Evolutionary conservation across 768 basidiomycete species (phyloP).

Genomic region (Boletus reticuloceps): DNA sequence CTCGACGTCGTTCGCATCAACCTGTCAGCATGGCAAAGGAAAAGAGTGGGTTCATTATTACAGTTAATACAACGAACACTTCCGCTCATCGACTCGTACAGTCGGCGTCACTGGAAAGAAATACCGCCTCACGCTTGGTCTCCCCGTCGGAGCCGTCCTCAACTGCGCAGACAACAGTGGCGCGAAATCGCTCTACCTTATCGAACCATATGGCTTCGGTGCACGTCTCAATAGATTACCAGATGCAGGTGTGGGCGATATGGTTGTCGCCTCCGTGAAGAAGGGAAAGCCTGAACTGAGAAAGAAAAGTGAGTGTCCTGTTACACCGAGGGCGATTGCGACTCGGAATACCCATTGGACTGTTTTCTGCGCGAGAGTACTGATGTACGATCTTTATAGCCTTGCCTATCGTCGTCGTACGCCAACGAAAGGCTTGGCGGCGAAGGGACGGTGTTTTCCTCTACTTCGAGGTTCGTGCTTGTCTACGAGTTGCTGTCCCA

Average conservation of each 20-base stretch:
- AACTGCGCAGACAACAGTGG: slow-evolving; percentile 99
- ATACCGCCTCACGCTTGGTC: slow-evolving; percentile 93
- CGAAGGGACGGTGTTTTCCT: slow-evolving; percentile 98
- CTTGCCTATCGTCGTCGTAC: slow-evolving; percentile 95
- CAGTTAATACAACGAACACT: neutral
- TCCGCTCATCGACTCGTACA: slow-evolving; percentile 19
- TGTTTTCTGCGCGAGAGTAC: neutral
- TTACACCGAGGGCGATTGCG: too few species aligned
- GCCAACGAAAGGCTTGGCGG: slow-evolving; percentile 98
- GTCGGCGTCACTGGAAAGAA: slow-evolving; percentile 84
- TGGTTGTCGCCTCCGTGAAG: slow-evolving; percentile 97
- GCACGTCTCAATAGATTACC: slow-evolving; percentile 96
- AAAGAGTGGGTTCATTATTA: slow-evolving; percentile 7
- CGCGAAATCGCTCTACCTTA: slow-evolving; percentile 92
- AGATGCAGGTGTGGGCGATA: slow-evolving; percentile 92
- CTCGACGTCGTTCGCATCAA: slow-evolving; percentile 6
- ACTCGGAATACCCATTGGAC: neutral
- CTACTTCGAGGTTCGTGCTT: slow-evolving; percentile 79
- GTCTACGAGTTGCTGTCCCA: neutral
- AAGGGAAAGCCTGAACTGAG: slow-evolving; percentile 99
- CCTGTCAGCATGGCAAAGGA: slow-evolving; percentile 25
- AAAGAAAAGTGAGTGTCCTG: slow-evolving; percentile 85
- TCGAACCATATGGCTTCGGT: slow-evolving; percentile 94
- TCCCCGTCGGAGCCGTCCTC: slow-evolving; percentile 90
- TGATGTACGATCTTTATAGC: slow-evolving; percentile 46